Conservation (phyloP, 768 basidiomycete species). For the Boletus eberwhitei region DNA sequence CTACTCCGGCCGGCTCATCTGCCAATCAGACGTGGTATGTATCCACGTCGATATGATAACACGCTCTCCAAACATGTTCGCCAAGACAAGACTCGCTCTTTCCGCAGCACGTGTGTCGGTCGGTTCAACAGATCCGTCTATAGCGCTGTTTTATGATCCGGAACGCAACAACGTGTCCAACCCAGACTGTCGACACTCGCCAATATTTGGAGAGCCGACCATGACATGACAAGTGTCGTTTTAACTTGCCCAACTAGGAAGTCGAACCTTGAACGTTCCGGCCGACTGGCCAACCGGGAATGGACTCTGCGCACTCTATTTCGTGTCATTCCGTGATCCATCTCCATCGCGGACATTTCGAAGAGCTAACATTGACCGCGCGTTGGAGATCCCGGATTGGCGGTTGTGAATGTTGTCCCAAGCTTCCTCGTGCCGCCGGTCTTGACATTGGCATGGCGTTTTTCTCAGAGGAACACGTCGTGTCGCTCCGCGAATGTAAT, state of each 20-base stretch:
- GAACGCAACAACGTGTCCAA: not conserved
- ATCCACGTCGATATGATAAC: too few species aligned
- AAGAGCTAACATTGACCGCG: not conserved
- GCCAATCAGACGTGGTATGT: too few species aligned
- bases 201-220: not conserved
- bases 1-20: too few species aligned
- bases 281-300: too few species aligned
- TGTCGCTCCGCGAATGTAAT: not conserved
- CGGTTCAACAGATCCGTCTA: not conserved
- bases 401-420: too few species aligned
- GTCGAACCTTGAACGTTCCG: not conserved
- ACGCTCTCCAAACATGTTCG: not conserved
- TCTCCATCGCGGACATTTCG: not conserved
- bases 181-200: not conserved
- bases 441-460: not conserved
- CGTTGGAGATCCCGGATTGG: too few species aligned
- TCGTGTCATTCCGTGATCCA: not conserved
- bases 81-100: not conserved
- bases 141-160: not conserved
- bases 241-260: not conserved
- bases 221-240: slow-evolving; percentile 1
- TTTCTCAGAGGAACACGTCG: not conserved
- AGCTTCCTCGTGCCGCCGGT: too few species aligned
- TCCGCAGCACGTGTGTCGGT: not conserved
- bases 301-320: not conserved